A percentile compares a stretch with the other conserved stretches of the same genome.
phyloP scores from a whole-genome alignment of 371 early-diverging fungal genomes.

The Cladochytrium tenue region DNA sequence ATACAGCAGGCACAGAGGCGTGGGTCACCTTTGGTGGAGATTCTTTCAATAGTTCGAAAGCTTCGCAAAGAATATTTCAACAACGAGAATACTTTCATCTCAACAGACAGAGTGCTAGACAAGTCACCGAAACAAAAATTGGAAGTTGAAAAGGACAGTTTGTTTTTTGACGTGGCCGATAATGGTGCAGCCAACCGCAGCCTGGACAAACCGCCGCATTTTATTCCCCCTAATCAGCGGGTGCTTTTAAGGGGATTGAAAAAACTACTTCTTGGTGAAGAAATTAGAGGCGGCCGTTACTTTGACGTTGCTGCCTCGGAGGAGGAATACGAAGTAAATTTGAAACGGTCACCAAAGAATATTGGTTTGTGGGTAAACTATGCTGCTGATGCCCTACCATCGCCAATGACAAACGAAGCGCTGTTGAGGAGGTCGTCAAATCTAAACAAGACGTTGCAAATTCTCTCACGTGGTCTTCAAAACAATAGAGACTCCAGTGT shows the following conservation, averaged over 20 bases:
- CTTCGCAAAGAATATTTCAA: neutral
- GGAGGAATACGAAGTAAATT: slow-evolving; percentile 24
- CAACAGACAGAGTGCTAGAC: neutral
- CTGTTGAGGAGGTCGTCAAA: slow-evolving; percentile 9
- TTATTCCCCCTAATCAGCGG: slow-evolving; percentile 10
- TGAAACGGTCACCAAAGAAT: slow-evolving; percentile 23
- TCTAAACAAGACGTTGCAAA: slow-evolving; percentile 22
- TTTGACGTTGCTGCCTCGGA: slow-evolving; percentile 18
- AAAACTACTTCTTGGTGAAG: slow-evolving; percentile 17
- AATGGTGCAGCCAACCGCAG: too few relatives aligned
- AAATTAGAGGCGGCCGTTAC: slow-evolving; percentile 24
- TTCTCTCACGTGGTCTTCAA: slow-evolving; percentile 33
- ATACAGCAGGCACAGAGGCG: neutral
- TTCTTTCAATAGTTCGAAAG: neutral
- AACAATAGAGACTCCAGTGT: slow-evolving; percentile 24
- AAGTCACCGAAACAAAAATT: neutral
- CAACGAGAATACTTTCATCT: neutral
- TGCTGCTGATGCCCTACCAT: slow-evolving; percentile 28
- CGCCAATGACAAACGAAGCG: slow-evolving; percentile 21
- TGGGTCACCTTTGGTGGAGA: neutral
- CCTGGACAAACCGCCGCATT: too few relatives aligned
- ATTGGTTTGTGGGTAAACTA: slow-evolving; percentile 32
- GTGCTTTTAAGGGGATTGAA: slow-evolving; percentile 25
- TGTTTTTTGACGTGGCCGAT: neutral
- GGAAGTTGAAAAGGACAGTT: neutral